phyloP scores from a whole-genome alignment of 495 filamentous ascomycete genomes.

The Aspergillus bertholletiae region DNA sequence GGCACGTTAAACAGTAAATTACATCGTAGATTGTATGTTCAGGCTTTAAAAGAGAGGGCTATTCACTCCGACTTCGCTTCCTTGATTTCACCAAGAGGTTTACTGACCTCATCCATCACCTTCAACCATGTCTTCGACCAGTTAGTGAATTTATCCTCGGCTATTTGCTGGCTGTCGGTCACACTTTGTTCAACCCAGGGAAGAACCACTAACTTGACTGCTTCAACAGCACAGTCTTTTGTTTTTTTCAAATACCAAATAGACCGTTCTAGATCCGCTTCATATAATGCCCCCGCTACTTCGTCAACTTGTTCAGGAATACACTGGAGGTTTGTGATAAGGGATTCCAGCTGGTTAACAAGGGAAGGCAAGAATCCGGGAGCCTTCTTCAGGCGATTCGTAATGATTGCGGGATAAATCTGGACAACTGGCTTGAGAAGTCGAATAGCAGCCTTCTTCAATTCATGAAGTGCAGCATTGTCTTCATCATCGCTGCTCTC shows the following conservation, averaged over 20 bases:
- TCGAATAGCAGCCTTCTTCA: slow-evolving; percentile 36
- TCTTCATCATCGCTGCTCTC: slow-evolving; percentile 22
- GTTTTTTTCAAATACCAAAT: slow-evolving; percentile 24
- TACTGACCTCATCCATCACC: slow-evolving; percentile 42
- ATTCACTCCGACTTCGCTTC: neutral
- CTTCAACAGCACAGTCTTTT: slow-evolving; percentile 24
- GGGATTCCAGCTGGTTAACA: slow-evolving; percentile 24
- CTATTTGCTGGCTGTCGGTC: slow-evolving; percentile 12
- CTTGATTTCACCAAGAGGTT: slow-evolving; percentile 17
- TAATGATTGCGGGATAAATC: slow-evolving; percentile 38
- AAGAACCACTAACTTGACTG: slow-evolving; percentile 22
- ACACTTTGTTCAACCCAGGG: slow-evolving; percentile 21
- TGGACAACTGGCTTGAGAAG: slow-evolving; percentile 41
- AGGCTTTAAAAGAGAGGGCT: neutral
- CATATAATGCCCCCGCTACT: slow-evolving; percentile 47
- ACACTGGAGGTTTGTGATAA: slow-evolving; percentile 29
- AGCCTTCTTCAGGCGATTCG: slow-evolving; percentile 32
- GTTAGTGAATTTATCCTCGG: slow-evolving; percentile 42
- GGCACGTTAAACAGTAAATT: neutral
- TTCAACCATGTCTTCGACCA: slow-evolving; percentile 50
- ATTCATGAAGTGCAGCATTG: slow-evolving; percentile 28
- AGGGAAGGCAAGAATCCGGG: slow-evolving; percentile 11
- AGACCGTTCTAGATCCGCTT: slow-evolving; percentile 29
- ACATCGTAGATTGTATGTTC: neutral
- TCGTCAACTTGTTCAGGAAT: slow-evolving; percentile 48